Evolutionary conservation across 139 green algal genomes (phyloP).

Genomic region (Coccomyxa sp.): DNA sequence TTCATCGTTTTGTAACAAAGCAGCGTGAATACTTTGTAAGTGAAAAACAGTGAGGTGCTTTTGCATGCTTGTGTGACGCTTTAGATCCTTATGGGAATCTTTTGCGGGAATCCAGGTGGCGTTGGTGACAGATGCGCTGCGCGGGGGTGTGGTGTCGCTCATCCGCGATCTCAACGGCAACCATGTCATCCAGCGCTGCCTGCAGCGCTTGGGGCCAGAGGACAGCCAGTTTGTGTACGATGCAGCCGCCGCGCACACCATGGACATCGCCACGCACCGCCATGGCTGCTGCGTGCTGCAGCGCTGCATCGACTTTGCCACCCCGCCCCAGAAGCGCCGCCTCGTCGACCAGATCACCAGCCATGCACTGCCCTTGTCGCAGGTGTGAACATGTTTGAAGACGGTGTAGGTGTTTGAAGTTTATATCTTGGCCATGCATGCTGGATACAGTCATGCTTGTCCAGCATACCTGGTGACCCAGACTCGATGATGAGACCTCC

Average conservation of each 20-base stretch:
- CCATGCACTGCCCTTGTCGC: constrained; percentile 81
- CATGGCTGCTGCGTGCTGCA: constrained; percentile 99
- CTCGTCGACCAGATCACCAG: constrained; percentile 80
- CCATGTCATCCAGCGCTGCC: constrained; percentile 97
- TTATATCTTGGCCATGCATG: no score
- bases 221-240: constrained; percentile 95
- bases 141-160: constrained; percentile 83
- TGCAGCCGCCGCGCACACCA: constrained; percentile 73
- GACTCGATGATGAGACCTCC: no score
- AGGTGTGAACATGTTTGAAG: constrained; percentile 35
- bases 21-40: no score
- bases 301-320: constrained; percentile 97
- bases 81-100: no score
- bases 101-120: constrained; percentile 38
- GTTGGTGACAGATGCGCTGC: constrained; percentile 79
- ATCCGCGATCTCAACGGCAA: constrained; percentile 99
- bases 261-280: constrained; percentile 94
- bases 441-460: no score
- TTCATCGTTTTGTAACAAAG: no score
- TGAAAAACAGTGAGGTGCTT: neutral
- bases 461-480: no score
- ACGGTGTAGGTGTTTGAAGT: no score
- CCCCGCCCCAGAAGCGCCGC: constrained; percentile 60
- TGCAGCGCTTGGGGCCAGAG: constrained; percentile 62
- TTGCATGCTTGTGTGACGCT: neutral